Percentiles rank a stretch among this genome's conserved stretches.
Evolutionary conservation across 2,329 filamentous ascomycete species (phyloP).

Genomic region (Colletotrichum melonis): DNA sequence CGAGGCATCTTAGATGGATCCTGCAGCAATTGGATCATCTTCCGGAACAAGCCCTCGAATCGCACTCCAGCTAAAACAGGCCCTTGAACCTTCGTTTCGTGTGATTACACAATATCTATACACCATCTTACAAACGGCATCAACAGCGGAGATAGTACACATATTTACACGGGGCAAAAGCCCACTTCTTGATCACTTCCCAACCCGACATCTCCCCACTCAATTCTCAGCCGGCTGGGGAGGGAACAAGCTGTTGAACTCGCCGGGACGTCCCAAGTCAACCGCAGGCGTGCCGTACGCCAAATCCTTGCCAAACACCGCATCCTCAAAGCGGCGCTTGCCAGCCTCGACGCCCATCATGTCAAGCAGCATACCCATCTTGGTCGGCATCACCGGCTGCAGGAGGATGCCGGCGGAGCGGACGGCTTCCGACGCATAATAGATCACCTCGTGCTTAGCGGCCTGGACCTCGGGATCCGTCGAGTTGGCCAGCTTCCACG

Average conservation of each 20-base stretch:
- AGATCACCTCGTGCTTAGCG: conserved; percentile 72
- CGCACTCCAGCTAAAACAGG: neutral
- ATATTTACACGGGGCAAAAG: neutral
- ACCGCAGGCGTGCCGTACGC: conserved; percentile 68
- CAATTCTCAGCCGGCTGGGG: conserved; percentile 17
- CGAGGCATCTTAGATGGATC: neutral
- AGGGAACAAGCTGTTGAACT: conserved; percentile 23
- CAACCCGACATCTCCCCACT: neutral
- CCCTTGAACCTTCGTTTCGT: neutral
- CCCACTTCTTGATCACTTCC: too few relatives aligned
- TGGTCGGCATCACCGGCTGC: conserved; percentile 90
- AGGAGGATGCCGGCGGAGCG: conserved; percentile 86
- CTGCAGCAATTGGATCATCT: neutral
- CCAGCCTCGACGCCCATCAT: conserved; percentile 76
- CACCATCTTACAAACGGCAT: neutral
- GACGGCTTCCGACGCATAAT: conserved; percentile 78
- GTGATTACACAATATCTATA: neutral
- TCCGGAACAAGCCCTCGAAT: neutral
- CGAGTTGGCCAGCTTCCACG: conserved; percentile 72
- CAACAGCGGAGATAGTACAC: neutral
- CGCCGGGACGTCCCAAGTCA: conserved; percentile 8
- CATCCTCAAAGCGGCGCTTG: conserved; percentile 72
- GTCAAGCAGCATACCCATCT: conserved; percentile 79
- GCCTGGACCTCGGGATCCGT: conserved; percentile 46
- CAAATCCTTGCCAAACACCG: conserved; percentile 71